These are phyloP conservation scores for Mucor irregularis DNA, from an alignment of 371 early-diverging fungal genomes.

Conservation along the genomic window DNA sequence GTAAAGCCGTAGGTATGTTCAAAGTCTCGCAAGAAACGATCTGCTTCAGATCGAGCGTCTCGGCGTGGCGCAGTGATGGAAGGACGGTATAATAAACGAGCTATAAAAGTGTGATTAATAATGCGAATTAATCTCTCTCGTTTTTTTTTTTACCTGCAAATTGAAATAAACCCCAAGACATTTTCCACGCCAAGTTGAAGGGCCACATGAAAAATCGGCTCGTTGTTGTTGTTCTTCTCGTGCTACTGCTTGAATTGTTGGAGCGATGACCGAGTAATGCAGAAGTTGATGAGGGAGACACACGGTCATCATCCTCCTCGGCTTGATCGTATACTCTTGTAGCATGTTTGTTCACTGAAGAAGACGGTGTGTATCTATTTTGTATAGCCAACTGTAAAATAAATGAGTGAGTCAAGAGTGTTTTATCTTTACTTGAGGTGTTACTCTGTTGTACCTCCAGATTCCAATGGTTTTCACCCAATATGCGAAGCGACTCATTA, in stretches of 20 bases:
- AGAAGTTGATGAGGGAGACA: slow-evolving; percentile 22
- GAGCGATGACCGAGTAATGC: slow-evolving; percentile 14
- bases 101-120: neutral
- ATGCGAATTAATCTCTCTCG: neutral
- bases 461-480: slow-evolving; percentile 26
- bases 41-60: slow-evolving; percentile 64
- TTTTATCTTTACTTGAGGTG: neutral
- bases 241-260: too few relatives aligned
- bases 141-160: slow-evolving; percentile 39
- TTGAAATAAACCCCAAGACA: slow-evolving; percentile 53
- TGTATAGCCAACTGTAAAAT: slow-evolving; percentile 17
- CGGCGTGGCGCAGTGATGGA: slow-evolving; percentile 36
- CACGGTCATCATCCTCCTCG: slow-evolving; percentile 7
- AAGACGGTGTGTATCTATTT: slow-evolving; percentile 15
- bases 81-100: slow-evolving; percentile 47
- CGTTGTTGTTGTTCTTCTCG: neutral
- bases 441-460: slow-evolving; percentile 16
- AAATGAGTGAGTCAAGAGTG: neutral
- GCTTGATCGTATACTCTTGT: neutral
- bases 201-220: slow-evolving; percentile 54
- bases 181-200: slow-evolving; percentile 49
- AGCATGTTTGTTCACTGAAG: slow-evolving; percentile 2
- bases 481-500: slow-evolving; percentile 19
- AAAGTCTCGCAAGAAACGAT: slow-evolving; percentile 68
- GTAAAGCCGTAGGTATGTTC: slow-evolving; percentile 66